phyloP scores from a whole-genome alignment of 2,329 filamentous ascomycete species.

The Dryadomyces quercus-mongolicae region DNA sequence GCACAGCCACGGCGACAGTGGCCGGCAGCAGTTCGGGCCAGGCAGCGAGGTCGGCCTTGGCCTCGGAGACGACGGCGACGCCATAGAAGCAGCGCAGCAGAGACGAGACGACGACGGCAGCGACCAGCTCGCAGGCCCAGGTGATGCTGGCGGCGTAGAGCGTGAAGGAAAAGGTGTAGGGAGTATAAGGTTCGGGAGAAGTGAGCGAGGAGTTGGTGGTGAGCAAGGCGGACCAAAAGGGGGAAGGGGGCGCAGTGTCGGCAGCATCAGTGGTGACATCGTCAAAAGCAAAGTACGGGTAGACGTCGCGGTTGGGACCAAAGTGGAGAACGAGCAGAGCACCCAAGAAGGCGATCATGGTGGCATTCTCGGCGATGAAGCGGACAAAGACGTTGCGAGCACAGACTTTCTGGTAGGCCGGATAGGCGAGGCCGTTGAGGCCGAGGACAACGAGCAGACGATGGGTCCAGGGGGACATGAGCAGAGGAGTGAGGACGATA shows the following conservation, averaged over 20 bases:
- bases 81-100: constrained; percentile 47
- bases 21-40: constrained; percentile 59
- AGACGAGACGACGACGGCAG: constrained; percentile 45
- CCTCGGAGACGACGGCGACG: constrained; percentile 52
- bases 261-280: constrained; percentile 24
- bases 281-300: constrained; percentile 59
- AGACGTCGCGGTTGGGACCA: constrained; percentile 54
- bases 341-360: constrained; percentile 56
- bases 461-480: constrained; percentile 49
- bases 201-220: neutral
- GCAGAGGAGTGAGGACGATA: constrained; percentile 50
- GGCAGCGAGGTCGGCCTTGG: constrained; percentile 49
- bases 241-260: constrained; percentile 10
- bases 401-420: constrained; percentile 53
- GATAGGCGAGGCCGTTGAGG: constrained; percentile 47
- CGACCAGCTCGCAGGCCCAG: constrained; percentile 54
- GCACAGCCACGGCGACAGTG: constrained; percentile 52
- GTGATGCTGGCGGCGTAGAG: constrained; percentile 52
- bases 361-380: constrained; percentile 54
- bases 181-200: neutral
- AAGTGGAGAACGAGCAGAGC: constrained; percentile 55
- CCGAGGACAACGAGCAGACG: constrained; percentile 38
- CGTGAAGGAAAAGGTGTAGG: constrained; percentile 50
- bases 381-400: constrained; percentile 56
- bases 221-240: no score